A percentile compares a stretch with the other conserved stretches of the same genome.
Conservation (phyloP, 1,139 yeast species). For the Kodamaea sp. region DNA sequence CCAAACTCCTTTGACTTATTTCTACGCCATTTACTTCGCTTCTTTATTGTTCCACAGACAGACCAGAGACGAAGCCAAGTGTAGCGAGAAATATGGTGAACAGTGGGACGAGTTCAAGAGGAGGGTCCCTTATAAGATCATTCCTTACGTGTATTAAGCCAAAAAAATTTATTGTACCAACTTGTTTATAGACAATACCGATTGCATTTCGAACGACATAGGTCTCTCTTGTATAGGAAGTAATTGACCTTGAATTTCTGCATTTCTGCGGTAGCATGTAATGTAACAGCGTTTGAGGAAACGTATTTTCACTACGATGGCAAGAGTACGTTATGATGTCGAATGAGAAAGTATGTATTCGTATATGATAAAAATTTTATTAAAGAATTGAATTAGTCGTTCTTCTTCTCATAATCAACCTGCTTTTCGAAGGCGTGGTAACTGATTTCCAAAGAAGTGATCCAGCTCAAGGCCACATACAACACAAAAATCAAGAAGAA, state of each 20-base stretch:
- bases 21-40: slow-evolving; percentile 82
- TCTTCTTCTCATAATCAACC: slow-evolving; percentile 62
- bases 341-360: too few species aligned
- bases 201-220: too few species aligned
- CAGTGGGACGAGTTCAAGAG: slow-evolving; percentile 82
- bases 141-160: slow-evolving; percentile 75
- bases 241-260: too few species aligned
- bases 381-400: slow-evolving; percentile 30
- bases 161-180: background rate
- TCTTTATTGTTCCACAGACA: slow-evolving; percentile 84
- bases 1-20: slow-evolving; percentile 80
- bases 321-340: too few species aligned
- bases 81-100: slow-evolving; percentile 80
- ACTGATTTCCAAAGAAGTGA: slow-evolving; percentile 61
- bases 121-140: slow-evolving; percentile 82
- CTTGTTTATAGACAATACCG: too few species aligned
- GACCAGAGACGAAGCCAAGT: slow-evolving; percentile 86
- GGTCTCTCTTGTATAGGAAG: too few species aligned
- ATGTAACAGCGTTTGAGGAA: too few species aligned
- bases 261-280: too few species aligned
- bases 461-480: slow-evolving; percentile 59
- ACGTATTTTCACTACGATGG: too few species aligned
- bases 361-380: too few species aligned
- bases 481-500: slow-evolving; percentile 53
- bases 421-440: slow-evolving; percentile 74